A percentile compares a stretch with the other conserved stretches of the same genome.
Evolutionary conservation across 768 basidiomycete species (phyloP).

Genomic region (Bullera alba): DNA sequence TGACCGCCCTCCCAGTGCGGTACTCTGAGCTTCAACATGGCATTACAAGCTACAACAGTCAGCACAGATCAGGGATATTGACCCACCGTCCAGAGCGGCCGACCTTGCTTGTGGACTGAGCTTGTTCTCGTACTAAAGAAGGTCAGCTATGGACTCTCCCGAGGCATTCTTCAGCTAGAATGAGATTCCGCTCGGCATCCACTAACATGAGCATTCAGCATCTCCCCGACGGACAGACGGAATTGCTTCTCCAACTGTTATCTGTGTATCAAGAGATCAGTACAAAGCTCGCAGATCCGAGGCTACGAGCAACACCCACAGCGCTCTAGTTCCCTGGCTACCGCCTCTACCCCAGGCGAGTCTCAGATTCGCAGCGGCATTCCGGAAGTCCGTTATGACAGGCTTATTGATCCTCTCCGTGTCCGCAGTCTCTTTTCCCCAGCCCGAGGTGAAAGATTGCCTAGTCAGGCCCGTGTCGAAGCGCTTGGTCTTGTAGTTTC

Average conservation of each 20-base stretch:
- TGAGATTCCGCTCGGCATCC: not conserved
- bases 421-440: no score
- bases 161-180: no score
- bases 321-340: not conserved
- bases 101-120: not conserved
- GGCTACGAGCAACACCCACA: not conserved
- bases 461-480: no score
- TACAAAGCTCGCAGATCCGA: no score
- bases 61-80: not conserved
- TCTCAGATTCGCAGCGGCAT: not conserved
- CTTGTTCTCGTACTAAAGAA: not conserved
- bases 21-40: not conserved
- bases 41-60: not conserved
- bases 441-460: no score
- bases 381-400: not conserved
- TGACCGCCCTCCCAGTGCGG: not conserved
- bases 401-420: no score
- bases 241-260: not conserved
- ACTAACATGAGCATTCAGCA: not conserved
- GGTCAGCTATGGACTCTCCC: no score
- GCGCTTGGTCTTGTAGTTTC: no score
- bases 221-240: not conserved
- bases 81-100: not conserved
- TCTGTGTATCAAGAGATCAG: no score
- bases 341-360: not conserved